Evolutionary conservation across 331 rosid species (phyloP).

Genomic region (Acacia pycnantha): DNA sequence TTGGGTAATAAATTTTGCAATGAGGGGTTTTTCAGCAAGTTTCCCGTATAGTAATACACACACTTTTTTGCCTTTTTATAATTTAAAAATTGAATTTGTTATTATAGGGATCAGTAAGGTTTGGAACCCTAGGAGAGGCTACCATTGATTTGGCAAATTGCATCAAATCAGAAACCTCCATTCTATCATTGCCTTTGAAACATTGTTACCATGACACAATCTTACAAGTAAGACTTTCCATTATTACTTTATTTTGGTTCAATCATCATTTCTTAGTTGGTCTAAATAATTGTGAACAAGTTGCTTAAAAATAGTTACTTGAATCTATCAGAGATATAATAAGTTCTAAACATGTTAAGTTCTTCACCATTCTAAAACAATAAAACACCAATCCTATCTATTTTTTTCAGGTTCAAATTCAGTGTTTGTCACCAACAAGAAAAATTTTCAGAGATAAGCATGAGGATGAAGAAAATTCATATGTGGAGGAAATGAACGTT

Average conservation of each 20-base stretch:
- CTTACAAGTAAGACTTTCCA: constrained; percentile 29
- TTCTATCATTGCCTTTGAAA: constrained; percentile 35
- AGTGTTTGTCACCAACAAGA: constrained; percentile 35
- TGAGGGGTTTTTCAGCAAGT: too few relatives aligned
- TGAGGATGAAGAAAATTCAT: constrained; percentile 28
- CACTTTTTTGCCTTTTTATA: background rate
- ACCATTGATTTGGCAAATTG: constrained; percentile 36
- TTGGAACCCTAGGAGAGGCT: constrained; percentile 47
- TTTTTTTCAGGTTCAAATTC: constrained; percentile 36
- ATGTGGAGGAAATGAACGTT: constrained; percentile 47
- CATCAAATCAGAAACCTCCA: constrained; percentile 16
- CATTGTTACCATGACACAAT: constrained; percentile 34
- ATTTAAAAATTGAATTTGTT: background rate
- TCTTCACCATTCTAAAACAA: background rate
- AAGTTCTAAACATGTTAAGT: background rate
- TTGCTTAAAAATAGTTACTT: background rate
- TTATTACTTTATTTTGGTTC: background rate
- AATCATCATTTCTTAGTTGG: background rate
- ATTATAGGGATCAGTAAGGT: constrained; percentile 39
- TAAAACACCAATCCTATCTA: background rate
- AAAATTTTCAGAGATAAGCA: constrained; percentile 20
- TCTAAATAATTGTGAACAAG: background rate
- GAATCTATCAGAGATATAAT: background rate
- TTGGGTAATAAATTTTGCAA: too few relatives aligned
- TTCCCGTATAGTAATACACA: background rate